Base-by-base conservation (phyloP, 208 protist species). In the Phytomonas francai region DNA sequence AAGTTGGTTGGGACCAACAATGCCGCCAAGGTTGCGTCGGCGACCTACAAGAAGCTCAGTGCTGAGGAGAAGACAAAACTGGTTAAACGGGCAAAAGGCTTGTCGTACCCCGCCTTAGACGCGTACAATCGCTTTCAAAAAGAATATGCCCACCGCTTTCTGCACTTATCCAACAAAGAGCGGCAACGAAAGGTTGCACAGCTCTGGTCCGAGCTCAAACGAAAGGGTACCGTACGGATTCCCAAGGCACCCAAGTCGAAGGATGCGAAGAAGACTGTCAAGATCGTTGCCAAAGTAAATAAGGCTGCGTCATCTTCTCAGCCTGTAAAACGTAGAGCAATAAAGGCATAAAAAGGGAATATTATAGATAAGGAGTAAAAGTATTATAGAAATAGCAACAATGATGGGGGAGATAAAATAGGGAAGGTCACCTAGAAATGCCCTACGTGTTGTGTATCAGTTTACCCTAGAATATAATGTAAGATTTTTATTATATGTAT, bases 41-140 rank as follows among this genome's bases (percentile, higher is more conserved):
- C 74, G 69, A 58, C 72, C 60, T 92, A 92, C 78, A 70, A 56
- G 30, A 33, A 73, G 42, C 84, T 92, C 14, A 75, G 66, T 25
- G 64, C 74, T 39, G 49, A 63, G 22, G 69, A 89, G 74, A 70
- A 76, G 65, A 65, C 42, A 45, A 68, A 76, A 5, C 78, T 88
- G 27, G 42, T 79, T 63, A 54, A 73, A 54, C 81, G 81, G 8
- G 84, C 84, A 8, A 30, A 54, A 28, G 69, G 73, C n/a, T 36
- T 79, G 30, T 73, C 71, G 0, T 84, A 88, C 71, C 87, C 87
- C 7, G 77, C 79, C 5, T 76, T 89, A 11, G 84, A 89, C 62
- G 77, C 87, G 19, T 92, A 84, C 73, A 89, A 89, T 72, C 74
- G 76, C 60, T 85, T 92, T 67, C 87, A 92, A 64, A 81, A 82